A percentile compares a stretch with the other conserved stretches of the same genome.
Conservation (phyloP, 1,284 basidiomycete genomes). For the Coniferiporia sulphurascens region DNA sequence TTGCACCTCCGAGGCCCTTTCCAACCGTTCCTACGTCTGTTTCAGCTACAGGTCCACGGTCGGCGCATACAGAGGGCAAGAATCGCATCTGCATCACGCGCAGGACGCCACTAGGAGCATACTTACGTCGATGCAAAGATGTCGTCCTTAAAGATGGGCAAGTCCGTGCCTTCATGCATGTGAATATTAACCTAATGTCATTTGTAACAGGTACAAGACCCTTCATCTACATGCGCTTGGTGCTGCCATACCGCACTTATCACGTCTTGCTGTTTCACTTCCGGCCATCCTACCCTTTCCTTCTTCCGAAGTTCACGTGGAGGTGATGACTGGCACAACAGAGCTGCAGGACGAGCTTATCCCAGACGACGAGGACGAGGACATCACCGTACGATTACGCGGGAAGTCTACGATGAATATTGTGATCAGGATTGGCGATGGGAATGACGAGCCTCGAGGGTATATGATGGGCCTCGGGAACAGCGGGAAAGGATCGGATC, state of each 20-base stretch:
- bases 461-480: constrained; percentile 25
- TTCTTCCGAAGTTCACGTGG: constrained; percentile 57
- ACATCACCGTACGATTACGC: constrained; percentile 60
- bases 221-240: constrained; percentile 79
- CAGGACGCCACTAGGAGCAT: constrained; percentile 67
- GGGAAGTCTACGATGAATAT: constrained; percentile 63
- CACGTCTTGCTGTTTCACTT: constrained; percentile 67
- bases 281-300: constrained; percentile 72
- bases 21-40: constrained; percentile 73
- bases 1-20: constrained; percentile 66
- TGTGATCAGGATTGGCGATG: constrained; percentile 57
- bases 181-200: neutral
- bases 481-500: constrained; percentile 16
- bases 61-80: constrained; percentile 70
- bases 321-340: constrained; percentile 70
- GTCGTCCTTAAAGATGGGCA: constrained; percentile 75
- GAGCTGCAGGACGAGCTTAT: constrained; percentile 77
- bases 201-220: constrained; percentile 56
- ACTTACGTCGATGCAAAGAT: constrained; percentile 76
- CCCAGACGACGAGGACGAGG: constrained; percentile 71
- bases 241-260: constrained; percentile 81
- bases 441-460: constrained; percentile 35
- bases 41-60: constrained; percentile 74
- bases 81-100: constrained; percentile 79
- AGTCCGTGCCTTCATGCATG: constrained; percentile 23